Base-by-base conservation (phyloP, 495 filamentous ascomycete species). In the Aspergillus asperescens region DNA sequence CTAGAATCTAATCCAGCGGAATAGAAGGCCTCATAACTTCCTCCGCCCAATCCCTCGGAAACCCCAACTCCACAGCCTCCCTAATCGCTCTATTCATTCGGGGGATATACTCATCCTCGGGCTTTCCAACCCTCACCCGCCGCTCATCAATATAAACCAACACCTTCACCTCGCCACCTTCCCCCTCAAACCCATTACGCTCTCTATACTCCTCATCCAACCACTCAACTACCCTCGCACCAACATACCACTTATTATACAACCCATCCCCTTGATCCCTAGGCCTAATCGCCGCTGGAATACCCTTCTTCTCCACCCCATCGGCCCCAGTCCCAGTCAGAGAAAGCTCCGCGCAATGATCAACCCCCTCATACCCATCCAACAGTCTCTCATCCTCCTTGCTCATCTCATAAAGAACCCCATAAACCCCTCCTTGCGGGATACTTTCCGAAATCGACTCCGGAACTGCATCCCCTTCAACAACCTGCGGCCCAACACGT, bases 11-110 rank as follows among this genome's bases (percentile, higher is more conserved):
- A 13, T 38, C 45, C 48, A 45, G 32, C 15, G 70, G 80, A 59
- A 88, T 82, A 60, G 72, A 84, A 50, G 57, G 64, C 61, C 85
- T 73, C 55, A 88, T 65, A 27, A 81, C 77, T 54, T 67, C 67
- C 19, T 79, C 67, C 43, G 85, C 72, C 70, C 82, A 89, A 23
- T 56, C 51, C 52, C 57, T 46, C 20, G 83, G 78, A 55, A 89
- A 67, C 10, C 83, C 84, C 55, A 77, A 60, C 20, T 52, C 59
- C 47, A 79, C 52, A 5, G 81, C 83, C 71, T 89, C 85, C 47
- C 62, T 54, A 58, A 88, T 77, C 5, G 81, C 86, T 49, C 67
- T 70, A 61, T 89, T 88, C 76, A 89, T 88, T 41, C 86, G 64
- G 18, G 71, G 62, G 29, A 88, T 70, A 64, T 88, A 90, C 68